Evolutionary conservation across 495 filamentous ascomycete genomes (phyloP).

Genomic region (Neurospora sp.): DNA sequence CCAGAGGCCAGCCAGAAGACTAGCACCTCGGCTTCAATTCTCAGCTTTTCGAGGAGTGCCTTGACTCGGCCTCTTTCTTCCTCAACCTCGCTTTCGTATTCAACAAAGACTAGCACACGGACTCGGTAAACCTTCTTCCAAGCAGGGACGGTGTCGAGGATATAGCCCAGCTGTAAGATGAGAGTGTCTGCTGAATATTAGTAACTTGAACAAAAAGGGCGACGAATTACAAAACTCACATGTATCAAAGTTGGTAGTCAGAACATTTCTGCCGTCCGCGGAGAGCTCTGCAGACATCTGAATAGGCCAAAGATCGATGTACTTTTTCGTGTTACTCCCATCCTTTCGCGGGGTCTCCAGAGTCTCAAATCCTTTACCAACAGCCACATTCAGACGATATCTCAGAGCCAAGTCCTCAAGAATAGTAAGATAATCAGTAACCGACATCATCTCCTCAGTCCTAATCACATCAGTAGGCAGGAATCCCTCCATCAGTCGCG

Average conservation of each 20-base stretch:
- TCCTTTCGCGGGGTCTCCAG: slow-evolving; percentile 57
- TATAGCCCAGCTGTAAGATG: slow-evolving; percentile 78
- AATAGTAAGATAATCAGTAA: slow-evolving; percentile 66
- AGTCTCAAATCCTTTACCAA: slow-evolving; percentile 72
- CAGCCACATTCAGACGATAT: slow-evolving; percentile 73
- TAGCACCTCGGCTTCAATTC: slow-evolving; percentile 68
- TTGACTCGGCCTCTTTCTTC: slow-evolving; percentile 68
- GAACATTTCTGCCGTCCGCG: slow-evolving; percentile 53
- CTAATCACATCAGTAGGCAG: slow-evolving; percentile 53
- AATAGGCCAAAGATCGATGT: slow-evolving; percentile 84
- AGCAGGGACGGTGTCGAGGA: slow-evolving; percentile 68
- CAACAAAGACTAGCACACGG: slow-evolving; percentile 76
- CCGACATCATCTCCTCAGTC: slow-evolving; percentile 51
- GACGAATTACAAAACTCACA: slow-evolving; percentile 26
- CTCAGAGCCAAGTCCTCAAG: slow-evolving; percentile 71
- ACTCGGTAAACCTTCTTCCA: slow-evolving; percentile 71
- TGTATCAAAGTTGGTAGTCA: slow-evolving; percentile 88
- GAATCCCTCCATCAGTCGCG: slow-evolving; percentile 34
- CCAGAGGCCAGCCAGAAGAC: slow-evolving; percentile 79
- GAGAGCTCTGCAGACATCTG: slow-evolving; percentile 70
- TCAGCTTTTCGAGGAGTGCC: slow-evolving; percentile 64
- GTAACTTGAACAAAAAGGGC: too few relatives aligned
- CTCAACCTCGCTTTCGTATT: slow-evolving; percentile 76
- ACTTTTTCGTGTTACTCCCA: slow-evolving; percentile 54
- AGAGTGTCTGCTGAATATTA: slow-evolving; percentile 47